These are phyloP conservation scores for Euphorbia schlechtendalii DNA, from an alignment of 441 rosid genomes.

Conservation along the genomic window DNA sequence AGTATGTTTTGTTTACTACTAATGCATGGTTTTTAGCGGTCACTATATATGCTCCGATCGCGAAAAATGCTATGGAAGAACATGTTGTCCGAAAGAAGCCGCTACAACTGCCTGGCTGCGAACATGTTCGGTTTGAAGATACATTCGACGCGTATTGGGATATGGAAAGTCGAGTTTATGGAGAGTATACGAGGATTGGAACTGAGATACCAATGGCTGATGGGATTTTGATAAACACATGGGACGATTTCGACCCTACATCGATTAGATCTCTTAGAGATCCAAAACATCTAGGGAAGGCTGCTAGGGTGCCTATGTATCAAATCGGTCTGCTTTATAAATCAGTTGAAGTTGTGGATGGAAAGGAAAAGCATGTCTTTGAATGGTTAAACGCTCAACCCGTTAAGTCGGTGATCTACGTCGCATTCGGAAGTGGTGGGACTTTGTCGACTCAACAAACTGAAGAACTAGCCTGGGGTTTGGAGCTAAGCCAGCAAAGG, in stretches of 20 bases:
- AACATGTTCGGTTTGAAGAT: constrained; percentile 25
- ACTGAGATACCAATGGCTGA: constrained; percentile 19
- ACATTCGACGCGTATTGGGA: constrained; percentile 14
- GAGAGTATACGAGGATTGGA: constrained; percentile 16
- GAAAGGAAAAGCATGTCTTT: constrained; percentile 14
- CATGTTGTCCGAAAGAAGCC: no score
- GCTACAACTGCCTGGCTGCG: constrained; percentile 42
- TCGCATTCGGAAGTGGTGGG: constrained; percentile 64
- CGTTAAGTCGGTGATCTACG: constrained; percentile 37
- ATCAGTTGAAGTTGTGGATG: constrained; percentile 16
- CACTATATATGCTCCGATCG: no score
- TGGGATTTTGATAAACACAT: constrained; percentile 33
- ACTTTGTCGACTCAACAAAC: constrained; percentile 33
- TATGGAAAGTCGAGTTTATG: background rate
- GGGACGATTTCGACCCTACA: constrained; percentile 30
- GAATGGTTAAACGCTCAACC: constrained; percentile 40
- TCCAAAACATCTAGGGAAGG: background rate
- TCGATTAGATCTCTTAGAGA: constrained; percentile 20
- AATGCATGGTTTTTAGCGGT: constrained; percentile 56
- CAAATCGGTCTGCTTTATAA: constrained; percentile 39
- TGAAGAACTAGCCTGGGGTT: constrained; percentile 44
- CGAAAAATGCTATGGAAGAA: no score
- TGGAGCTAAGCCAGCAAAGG: constrained; percentile 45
- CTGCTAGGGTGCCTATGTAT: no score
- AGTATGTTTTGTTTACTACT: constrained; percentile 37